Base-by-base conservation (phyloP, 768 basidiomycete species). In the Butyriboletus loyo region DNA sequence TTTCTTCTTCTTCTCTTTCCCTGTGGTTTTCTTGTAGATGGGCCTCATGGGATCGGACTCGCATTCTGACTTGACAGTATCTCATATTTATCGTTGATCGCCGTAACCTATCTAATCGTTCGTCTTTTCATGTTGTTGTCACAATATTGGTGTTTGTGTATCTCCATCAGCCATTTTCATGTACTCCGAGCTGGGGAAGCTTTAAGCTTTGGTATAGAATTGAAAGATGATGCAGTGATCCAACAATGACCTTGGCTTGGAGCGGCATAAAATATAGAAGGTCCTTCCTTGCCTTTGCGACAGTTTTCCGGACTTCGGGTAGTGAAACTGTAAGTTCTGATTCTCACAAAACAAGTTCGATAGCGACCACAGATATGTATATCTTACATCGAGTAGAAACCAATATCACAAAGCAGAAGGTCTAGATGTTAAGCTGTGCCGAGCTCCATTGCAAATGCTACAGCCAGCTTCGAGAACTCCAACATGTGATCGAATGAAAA, bases 401-500 rank as follows among this genome's bases (percentile, higher is more conserved):
- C 3, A 9, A 27, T 19, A 41, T 11, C 1, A 4, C 39, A 17
- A 24, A 36, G n/a, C 27, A 22, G 21, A 14, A 17, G 22, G 11
- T 32, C 14, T 8, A 15, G 44, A 19, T 7, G 17, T 32, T 34
- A 65, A 13, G 64, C 1, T 70, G 83, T 71, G 73, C 83, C 82
- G 28, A 92, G 77, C 66, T 92, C 90, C 56, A 91, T 79, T 10
- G 82, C 87, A 65, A 86, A 89, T 1, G 86, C 89, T 25, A 87
- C 83, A 34, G 85, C 87, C 48, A 92, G 74, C 74, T 92, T 92
- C 45, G 88, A 88, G 71, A 92, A 92, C 71, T 92, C 86, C 50
- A 88, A 62, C 89, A 95, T 92, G 67, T 98, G 94, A 6, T 75
- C 70, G 67, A 96, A 98, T 64, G 86, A 89, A 72, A 97, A 97